Evolutionary conservation across 2,329 filamentous ascomycete species (phyloP).

Genomic region (Teratosphaeria nubilosa): DNA sequence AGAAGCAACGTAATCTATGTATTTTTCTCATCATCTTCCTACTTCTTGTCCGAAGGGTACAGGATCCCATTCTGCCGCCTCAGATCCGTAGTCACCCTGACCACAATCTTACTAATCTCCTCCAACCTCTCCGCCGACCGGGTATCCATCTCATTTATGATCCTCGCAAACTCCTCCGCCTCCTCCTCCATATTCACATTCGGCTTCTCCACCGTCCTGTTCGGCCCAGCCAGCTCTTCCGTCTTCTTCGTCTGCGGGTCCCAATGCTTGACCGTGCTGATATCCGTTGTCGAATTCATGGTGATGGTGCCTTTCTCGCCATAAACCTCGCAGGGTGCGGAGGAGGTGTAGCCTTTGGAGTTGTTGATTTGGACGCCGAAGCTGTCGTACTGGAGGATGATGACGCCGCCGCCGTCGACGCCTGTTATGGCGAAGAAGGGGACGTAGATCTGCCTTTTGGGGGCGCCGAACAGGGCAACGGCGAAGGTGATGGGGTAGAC

Average conservation of each 20-base stretch:
- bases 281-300: constrained; percentile 36
- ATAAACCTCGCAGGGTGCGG: constrained; percentile 37
- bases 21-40: background rate
- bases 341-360: constrained; percentile 36
- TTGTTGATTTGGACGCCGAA: constrained; percentile 36
- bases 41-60: constrained; percentile 27
- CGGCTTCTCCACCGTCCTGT: constrained; percentile 24
- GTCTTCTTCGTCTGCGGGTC: constrained; percentile 35
- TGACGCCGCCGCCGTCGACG: constrained; percentile 37
- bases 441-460: constrained; percentile 31
- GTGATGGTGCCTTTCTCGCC: constrained; percentile 38
- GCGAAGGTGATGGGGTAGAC: constrained; percentile 40
- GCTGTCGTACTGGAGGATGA: constrained; percentile 34
- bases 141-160: constrained; percentile 31
- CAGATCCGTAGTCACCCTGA: constrained; percentile 34
- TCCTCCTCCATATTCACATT: constrained; percentile 39
- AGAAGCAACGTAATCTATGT: background rate
- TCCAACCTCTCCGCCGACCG: constrained; percentile 30
- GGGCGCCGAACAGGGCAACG: constrained; percentile 38
- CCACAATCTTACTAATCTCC: constrained; percentile 31
- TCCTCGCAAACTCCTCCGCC: constrained; percentile 36
- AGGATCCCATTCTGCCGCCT: constrained; percentile 35
- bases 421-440: constrained; percentile 36
- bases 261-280: constrained; percentile 31
- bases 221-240: constrained; percentile 29